phyloP scores from a whole-genome alignment of 2,329 filamentous ascomycete genomes.

The Alternaria consortialis region DNA sequence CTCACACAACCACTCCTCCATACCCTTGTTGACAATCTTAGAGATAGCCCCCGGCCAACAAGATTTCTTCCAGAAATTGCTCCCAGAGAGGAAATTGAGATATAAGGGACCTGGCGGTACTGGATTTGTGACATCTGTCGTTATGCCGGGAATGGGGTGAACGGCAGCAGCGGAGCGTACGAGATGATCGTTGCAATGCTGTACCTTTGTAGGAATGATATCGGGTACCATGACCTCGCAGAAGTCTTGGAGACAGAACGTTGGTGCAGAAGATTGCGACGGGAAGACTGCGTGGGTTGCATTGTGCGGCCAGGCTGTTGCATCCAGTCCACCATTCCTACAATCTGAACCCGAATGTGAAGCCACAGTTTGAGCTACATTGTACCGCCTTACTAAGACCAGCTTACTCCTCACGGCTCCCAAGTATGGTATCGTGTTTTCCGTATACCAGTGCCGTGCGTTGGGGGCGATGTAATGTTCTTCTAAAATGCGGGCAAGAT shows the following conservation, averaged over 20 bases:
- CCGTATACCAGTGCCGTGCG: slow-evolving; percentile 77
- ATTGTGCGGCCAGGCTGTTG: slow-evolving; percentile 83
- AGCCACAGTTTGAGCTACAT: slow-evolving; percentile 50
- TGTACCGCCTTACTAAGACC: slow-evolving; percentile 84
- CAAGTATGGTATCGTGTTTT: slow-evolving; percentile 75
- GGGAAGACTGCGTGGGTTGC: slow-evolving; percentile 78
- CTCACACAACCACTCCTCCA: slow-evolving; percentile 66
- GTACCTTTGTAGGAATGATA: slow-evolving; percentile 83
- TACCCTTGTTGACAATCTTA: slow-evolving; percentile 82
- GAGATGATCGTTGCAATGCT: slow-evolving; percentile 76
- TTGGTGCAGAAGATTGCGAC: slow-evolving; percentile 43
- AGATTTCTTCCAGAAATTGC: slow-evolving; percentile 90
- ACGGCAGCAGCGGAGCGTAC: slow-evolving; percentile 66
- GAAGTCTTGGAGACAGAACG: slow-evolving; percentile 88
- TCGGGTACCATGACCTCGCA: slow-evolving; percentile 82
- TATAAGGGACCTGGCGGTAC: slow-evolving; percentile 72
- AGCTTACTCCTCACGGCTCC: slow-evolving; percentile 83
- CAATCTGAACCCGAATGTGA: background rate
- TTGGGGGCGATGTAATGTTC: slow-evolving; percentile 71
- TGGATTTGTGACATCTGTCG: slow-evolving; percentile 50
- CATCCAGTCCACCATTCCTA: slow-evolving; percentile 61
- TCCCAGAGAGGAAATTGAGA: slow-evolving; percentile 89
- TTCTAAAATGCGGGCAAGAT: slow-evolving; percentile 77
- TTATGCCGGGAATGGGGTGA: slow-evolving; percentile 52
- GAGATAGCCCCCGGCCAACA: slow-evolving; percentile 97